Base-by-base conservation (phyloP, 495 filamentous ascomycete genomes). In the Collariella sp. region DNA sequence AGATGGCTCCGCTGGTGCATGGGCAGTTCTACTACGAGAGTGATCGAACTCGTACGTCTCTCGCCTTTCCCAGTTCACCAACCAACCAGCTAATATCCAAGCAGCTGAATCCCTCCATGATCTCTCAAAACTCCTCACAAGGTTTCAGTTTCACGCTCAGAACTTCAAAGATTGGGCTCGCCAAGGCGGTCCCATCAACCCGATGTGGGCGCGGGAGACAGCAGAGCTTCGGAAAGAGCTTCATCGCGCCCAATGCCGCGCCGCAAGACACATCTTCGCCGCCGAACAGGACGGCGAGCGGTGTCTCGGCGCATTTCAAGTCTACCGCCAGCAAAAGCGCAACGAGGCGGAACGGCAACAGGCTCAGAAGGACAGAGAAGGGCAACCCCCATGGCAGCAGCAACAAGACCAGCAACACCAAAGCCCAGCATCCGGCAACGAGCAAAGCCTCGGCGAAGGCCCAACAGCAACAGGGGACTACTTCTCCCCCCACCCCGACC, bases 21-120 rank as follows among this genome's bases (percentile, higher is more conserved):
- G 75, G 75, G 13, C 65, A 70, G 50, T 64, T 68, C 26, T 76
- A 76, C 59, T 77, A 77, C 51, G 67, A 76, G 59, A 69, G 73
- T 23, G 75, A 77, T 58, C 65, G 73, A 42, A 73, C 66, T 36
- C 44, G 74, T 77, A 60, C 43, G 70, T 61, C 4, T n/a, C 31
- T 15, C 13, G 9, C 13, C 16, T 20, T 26, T 7, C 11, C 15
- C 12, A 18, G 5, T 23, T 31, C 39, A n/a, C n/a, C n/a, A 35
- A 40, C 38, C 16, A 47, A 22, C 3, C 6, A n/a, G 15, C 36
- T 39, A 18, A 35, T 2, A 35, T 15, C 10, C 16, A n/a, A 18
- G 40, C 54, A 77, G 74, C 49, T 51, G 67, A 71, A 31, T 72
- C 73, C 51, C 61, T 77, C 56, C 53, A 66, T 38, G 70, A 74